Base-by-base conservation (phyloP, 805 yeast genomes). In the Suhomyces pyralidae region DNA sequence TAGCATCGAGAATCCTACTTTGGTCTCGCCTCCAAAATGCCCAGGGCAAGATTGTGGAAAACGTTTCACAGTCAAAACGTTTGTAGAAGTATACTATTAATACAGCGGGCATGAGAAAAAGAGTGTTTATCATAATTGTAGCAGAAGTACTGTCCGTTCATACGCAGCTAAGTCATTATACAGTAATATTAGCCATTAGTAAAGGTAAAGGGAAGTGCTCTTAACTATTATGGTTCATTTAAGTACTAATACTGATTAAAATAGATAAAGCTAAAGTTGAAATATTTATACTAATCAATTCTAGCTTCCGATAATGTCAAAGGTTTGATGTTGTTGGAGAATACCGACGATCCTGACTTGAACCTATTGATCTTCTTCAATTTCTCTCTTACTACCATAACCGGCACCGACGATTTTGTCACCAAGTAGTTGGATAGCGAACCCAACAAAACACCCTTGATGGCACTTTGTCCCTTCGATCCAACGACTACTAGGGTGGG, bases 401-500 rank as follows among this genome's bases (percentile, higher is more conserved):
- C 92, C 0, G 93, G 92, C 2, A 84, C 89, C 15, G 84, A 72
- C 60, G 85, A 81, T 65, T 84, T 83, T 15, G 89, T 83, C 15
- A 86, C 90, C 56, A 86, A 70, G 64, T 86, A 86, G 60, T 86
- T 86, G 2, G 90, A 84, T 53, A 87, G 76, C 2, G 88, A 83
- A 2, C 93, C 93, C 55, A 86, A 76, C 50, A 86, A 75, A 7
- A 86, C 90, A 5, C 93, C 92, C 64, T 84, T 84, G 34, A 86
- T 70, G 3, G 90, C 89, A 51, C 83, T 76, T 55, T 83, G 82
- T 28, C 93, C 93, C 58, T 86, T 81, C 3, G 90, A 85, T 0
- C 93, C 93, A 9, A 86, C 87, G 49, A 86, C 80, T 6, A 87
- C 91, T 62, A 87, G 71, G 0, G 89, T 84, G 4, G 92, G 93